Percentiles rank a stretch among this genome's conserved stretches.
phyloP scores from a whole-genome alignment of 2,329 filamentous ascomycete species.

The Xylariaceae sp. region DNA sequence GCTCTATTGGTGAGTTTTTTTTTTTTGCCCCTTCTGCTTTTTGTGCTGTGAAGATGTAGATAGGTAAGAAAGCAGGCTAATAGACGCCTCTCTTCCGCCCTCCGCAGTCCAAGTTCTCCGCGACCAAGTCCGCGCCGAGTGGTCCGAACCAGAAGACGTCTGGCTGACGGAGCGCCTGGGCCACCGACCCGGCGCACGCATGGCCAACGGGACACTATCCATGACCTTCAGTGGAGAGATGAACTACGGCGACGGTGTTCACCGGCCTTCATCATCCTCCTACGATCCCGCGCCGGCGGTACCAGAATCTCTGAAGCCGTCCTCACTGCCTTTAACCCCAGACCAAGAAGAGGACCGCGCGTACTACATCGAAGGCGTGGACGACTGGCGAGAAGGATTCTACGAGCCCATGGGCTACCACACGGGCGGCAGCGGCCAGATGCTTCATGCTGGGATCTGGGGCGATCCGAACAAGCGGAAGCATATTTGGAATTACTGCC shows the following conservation, averaged over 20 bases:
- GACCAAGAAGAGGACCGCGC: constrained; percentile 28
- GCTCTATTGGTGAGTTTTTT: constrained; percentile 37
- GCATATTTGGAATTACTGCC: constrained; percentile 55
- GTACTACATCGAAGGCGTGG: constrained; percentile 39
- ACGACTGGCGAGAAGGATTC: constrained; percentile 49
- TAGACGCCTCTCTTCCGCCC: not conserved
- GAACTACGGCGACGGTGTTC: constrained; percentile 34
- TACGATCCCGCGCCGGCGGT: too few species aligned
- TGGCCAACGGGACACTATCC: constrained; percentile 50
- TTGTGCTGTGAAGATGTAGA: not conserved
- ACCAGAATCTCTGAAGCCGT: too few species aligned
- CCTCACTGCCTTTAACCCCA: not conserved
- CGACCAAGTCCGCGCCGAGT: constrained; percentile 41
- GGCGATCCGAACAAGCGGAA: constrained; percentile 42
- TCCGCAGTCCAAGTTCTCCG: constrained; percentile 43
- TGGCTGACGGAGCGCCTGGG: constrained; percentile 52
- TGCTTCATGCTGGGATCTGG: constrained; percentile 46
- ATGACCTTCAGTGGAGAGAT: constrained; percentile 50
- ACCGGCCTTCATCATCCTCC: constrained; percentile 11
- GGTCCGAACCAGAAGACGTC: constrained; percentile 50
- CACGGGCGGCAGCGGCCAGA: constrained; percentile 46
- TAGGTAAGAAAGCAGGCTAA: not conserved
- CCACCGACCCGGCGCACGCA: constrained; percentile 43
- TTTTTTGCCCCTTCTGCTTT: not conserved
- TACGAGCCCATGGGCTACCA: constrained; percentile 59